phyloP scores from a whole-genome alignment of 305 asterid genomes.

The Fraxinus platypoda region DNA sequence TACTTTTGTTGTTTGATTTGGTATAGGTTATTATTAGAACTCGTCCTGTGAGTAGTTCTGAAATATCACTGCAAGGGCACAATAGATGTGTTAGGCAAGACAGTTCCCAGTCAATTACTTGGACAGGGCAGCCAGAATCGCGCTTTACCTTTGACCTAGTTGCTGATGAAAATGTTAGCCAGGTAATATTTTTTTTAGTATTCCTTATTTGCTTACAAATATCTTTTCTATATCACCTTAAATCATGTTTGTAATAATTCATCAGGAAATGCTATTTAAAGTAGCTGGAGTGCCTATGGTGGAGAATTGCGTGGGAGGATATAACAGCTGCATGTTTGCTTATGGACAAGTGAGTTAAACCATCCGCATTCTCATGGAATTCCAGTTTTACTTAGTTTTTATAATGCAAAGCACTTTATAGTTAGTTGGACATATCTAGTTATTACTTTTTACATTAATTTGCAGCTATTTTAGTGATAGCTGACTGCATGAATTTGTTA shows the following conservation, averaged over 20 bases:
- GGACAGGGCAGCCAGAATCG: conserved; percentile 87
- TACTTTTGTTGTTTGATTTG: conserved; percentile 18
- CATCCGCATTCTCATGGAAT: not conserved
- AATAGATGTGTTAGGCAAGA: conserved; percentile 81
- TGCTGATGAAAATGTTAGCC: conserved; percentile 91
- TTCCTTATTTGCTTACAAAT: not conserved
- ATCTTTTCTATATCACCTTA: conserved; percentile 13
- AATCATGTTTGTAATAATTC: conserved; percentile 22
- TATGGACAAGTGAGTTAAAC: conserved; percentile 83
- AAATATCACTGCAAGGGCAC: conserved; percentile 70
- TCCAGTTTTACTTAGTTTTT: not conserved
- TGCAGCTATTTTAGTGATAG: not conserved
- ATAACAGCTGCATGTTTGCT: conserved; percentile 98
- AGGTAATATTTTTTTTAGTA: conserved; percentile 41
- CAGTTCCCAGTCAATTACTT: conserved; percentile 73
- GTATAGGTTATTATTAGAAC: conserved; percentile 78
- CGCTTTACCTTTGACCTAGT: conserved; percentile 84
- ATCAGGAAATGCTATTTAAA: conserved; percentile 87
- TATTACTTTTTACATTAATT: not conserved
- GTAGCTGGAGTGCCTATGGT: conserved; percentile 94
- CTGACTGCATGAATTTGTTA: not conserved
- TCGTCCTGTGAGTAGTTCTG: conserved; percentile 77
- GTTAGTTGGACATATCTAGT: not conserved
- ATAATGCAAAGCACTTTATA: not conserved
- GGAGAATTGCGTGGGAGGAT: conserved; percentile 93